Conservation (phyloP, 805 yeast species). For the Sungouiella thailandica region DNA sequence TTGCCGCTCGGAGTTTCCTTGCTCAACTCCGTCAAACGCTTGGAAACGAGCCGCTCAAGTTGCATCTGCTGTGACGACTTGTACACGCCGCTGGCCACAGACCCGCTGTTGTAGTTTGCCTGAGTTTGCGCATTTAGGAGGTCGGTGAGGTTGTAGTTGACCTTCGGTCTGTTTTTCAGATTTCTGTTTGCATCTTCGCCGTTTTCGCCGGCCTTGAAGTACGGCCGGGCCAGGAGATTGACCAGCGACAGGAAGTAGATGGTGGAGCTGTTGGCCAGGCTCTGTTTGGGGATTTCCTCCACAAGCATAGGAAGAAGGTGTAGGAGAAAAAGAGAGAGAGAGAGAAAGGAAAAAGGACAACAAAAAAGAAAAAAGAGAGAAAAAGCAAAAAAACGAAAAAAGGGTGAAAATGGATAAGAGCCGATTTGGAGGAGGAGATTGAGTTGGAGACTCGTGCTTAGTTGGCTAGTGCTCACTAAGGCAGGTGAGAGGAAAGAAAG, state of each 20-base stretch:
- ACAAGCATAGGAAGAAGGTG: conserved; percentile 33
- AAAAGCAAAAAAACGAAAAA: no score
- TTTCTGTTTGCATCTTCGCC: conserved; percentile 18
- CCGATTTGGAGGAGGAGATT: no score
- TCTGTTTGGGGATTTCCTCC: conserved; percentile 37
- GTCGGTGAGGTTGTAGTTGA: conserved; percentile 39
- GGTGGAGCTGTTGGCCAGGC: conserved; percentile 28
- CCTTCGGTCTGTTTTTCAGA: conserved; percentile 35
- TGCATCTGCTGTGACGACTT: conserved; percentile 41
- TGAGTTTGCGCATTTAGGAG: conserved; percentile 40
- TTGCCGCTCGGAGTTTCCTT: conserved; percentile 24
- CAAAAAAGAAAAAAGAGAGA: no score
- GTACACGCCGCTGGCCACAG: conserved; percentile 27
- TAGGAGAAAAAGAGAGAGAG: no score
- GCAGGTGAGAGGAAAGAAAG: no score
- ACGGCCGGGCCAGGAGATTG: conserved; percentile 37
- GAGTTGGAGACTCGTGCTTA: no score
- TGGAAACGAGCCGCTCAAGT: conserved; percentile 34
- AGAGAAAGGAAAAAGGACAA: no score
- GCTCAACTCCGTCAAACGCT: conserved; percentile 31
- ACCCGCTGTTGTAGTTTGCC: conserved; percentile 21
- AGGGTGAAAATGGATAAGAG: no score
- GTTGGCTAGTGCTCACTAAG: no score
- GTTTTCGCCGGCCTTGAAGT: conserved; percentile 14
- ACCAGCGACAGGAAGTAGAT: conserved; percentile 38